These are phyloP conservation scores for Claviceps maximensis DNA, from an alignment of 2,329 filamentous ascomycete genomes.

Conservation along the genomic window DNA sequence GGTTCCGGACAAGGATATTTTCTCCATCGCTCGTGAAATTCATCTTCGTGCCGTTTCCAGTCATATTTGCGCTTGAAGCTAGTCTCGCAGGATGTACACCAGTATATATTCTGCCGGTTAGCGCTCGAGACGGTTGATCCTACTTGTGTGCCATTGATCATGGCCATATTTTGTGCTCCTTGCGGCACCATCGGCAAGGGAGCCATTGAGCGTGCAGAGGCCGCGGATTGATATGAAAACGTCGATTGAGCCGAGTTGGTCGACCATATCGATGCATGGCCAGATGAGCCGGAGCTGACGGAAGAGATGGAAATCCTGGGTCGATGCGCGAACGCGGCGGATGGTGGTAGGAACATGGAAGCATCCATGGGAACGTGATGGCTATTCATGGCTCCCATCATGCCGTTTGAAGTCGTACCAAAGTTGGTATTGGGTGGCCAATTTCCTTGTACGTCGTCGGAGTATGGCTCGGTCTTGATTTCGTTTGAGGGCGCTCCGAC, in stretches of 20 bases:
- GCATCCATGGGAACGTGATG: constrained; percentile 8
- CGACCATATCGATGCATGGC: constrained; percentile 34
- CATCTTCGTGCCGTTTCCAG: constrained; percentile 57
- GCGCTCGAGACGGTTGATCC: constrained; percentile 16
- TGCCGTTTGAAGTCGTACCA: constrained; percentile 2
- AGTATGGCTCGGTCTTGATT: constrained; percentile 17
- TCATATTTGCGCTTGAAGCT: constrained; percentile 56
- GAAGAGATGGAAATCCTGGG: constrained; percentile 35
- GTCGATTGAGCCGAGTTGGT: constrained; percentile 26
- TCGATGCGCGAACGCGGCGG: constrained; percentile 26
- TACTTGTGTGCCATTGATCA: constrained; percentile 21
- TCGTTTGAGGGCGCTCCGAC: constrained; percentile 13
- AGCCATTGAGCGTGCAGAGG: constrained; percentile 21
- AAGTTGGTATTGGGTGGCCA: constrained; percentile 9
- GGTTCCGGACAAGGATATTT: constrained; percentile 53
- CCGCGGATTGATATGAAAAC: constrained; percentile 26
- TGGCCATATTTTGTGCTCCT: constrained; percentile 13
- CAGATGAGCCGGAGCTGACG: constrained; percentile 35
- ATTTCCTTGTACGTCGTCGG: constrained; percentile 16
- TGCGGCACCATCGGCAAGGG: constrained; percentile 24
- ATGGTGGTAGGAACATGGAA: constrained; percentile 21
- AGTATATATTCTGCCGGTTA: constrained; percentile 35
- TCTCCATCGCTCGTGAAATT: constrained; percentile 55
- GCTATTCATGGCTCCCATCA: constrained; percentile 5
- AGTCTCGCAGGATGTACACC: constrained; percentile 47